These are phyloP conservation scores for Zymoseptoria pseudotritici DNA, from an alignment of 2,329 filamentous ascomycete genomes.

Conservation along the genomic window DNA sequence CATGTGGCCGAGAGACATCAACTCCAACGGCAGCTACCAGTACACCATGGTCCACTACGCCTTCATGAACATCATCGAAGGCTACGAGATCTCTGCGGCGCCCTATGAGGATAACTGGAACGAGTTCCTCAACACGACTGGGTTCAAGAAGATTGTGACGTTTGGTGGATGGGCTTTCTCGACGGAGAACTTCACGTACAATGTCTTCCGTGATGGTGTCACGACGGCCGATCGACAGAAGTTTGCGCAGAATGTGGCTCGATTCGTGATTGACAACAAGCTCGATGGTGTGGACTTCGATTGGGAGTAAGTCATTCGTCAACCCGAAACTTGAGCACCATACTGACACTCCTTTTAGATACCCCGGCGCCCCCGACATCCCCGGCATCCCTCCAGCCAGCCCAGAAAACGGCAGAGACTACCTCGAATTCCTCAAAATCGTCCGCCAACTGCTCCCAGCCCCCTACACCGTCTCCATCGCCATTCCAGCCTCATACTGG, in stretches of 20 bases:
- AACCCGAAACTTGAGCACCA: neutral
- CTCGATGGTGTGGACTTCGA: constrained; percentile 46
- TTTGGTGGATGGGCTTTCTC: constrained; percentile 43
- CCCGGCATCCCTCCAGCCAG: constrained; percentile 3
- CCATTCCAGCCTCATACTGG: constrained; percentile 26
- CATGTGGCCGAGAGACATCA: constrained; percentile 15
- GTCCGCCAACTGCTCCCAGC: constrained; percentile 5
- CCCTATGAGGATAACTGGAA: constrained; percentile 27
- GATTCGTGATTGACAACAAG: constrained; percentile 64
- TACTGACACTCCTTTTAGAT: neutral
- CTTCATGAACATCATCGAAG: constrained; percentile 30
- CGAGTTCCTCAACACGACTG: constrained; percentile 26
- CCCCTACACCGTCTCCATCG: constrained; percentile 20
- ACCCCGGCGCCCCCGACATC: constrained; percentile 7
- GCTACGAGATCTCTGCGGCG: constrained; percentile 27
- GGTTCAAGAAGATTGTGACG: constrained; percentile 36
- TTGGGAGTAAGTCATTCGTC: constrained; percentile 27
- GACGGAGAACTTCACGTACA: constrained; percentile 25
- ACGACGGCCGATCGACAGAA: constrained; percentile 33
- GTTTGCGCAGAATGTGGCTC: constrained; percentile 61
- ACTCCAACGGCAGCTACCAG: constrained; percentile 9
- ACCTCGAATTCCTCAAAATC: constrained; percentile 11
- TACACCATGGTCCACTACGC: constrained; percentile 27
- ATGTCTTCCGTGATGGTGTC: constrained; percentile 34
- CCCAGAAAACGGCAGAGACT: constrained; percentile 5